Evolutionary conservation across 2,329 filamentous ascomycete species (phyloP), one percentile per base, ranked within the genome.

Genomic region (Penicillium expansum): DNA sequence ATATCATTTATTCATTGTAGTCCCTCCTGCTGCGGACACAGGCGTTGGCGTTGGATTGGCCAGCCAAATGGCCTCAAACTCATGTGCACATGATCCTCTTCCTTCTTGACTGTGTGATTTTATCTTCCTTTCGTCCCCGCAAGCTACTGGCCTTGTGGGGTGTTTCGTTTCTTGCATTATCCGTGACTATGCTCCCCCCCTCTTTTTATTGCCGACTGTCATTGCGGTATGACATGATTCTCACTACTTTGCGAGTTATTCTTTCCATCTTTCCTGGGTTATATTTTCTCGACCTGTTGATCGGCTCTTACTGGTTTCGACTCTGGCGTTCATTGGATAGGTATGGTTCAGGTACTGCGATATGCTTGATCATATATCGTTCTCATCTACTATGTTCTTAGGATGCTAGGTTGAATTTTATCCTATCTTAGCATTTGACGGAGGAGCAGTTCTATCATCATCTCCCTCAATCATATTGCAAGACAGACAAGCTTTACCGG

Each of bases 41-140:
- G 62, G 65, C 65, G 64, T 67, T 63, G 60, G 66, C 58, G 66
- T 67, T 67, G 44, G 58, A 58, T 52, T 27, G 54, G 53, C 60
- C 58, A 10, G 56, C 41, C 50, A 61, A 56, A 38, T 59, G 44
- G 57, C 55, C 62, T 62, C 48, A 56, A 52, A 54, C 53, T 67
- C 58, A 66, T 59, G 64, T 66, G 63, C 62, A 64, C 61, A 67
- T 55, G 65, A 67, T 60, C 51, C 48, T 62, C 57, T 59, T 62
- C 49, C 43, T 64, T 61, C 50, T 60, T 52, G 53, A 48, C 37
- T 64, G 57, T 62, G 62, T 66, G 60, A 64, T 60, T 64, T 44
- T 62, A 60, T 52, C 53, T 51, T 48, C 37, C 8, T 47, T 48
- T n/a, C 10, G 8, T 49, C 18, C 33, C 38, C 35, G 16, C 51